Percentiles rank a stretch among this genome's conserved stretches.
phyloP scores from a whole-genome alignment of 225 moss, liverwort and hornwort species.

The Marchantia polymorpha region DNA sequence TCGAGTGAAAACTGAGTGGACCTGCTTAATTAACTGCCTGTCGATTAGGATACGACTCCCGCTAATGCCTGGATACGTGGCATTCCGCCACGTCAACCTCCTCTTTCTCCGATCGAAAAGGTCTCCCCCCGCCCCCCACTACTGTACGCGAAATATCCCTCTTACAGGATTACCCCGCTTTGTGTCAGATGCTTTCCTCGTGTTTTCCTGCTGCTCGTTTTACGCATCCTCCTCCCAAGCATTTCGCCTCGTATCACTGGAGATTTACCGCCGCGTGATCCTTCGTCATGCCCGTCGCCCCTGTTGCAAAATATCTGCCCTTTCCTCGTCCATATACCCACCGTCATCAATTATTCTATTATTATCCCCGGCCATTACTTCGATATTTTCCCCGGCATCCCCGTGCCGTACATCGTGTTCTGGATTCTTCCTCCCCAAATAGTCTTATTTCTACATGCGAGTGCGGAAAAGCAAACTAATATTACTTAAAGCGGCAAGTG shows the following conservation, averaged over 20 bases:
- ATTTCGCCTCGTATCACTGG: neutral
- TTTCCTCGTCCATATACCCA: neutral
- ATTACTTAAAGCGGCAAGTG: no score
- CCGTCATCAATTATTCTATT: no score
- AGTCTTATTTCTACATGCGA: no score
- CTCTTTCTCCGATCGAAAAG: neutral
- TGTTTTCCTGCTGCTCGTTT: neutral
- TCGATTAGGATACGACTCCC: conserved; percentile 11
- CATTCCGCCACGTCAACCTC: conserved; percentile 3
- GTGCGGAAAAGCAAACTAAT: no score
- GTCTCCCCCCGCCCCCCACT: neutral
- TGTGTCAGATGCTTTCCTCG: neutral
- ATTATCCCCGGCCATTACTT: no score
- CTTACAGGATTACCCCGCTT: no score
- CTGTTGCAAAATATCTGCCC: neutral
- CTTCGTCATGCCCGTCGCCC: neutral
- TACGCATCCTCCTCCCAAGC: neutral
- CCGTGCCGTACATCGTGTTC: no score
- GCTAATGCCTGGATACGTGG: neutral
- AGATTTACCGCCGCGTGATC: neutral
- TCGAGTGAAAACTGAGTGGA: conserved; percentile 24
- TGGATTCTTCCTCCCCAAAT: no score
- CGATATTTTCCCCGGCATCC: no score
- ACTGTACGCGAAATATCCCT: no score
- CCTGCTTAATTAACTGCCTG: conserved; percentile 13